These are phyloP conservation scores for Diaporthe citriasiana DNA, from an alignment of 2,329 filamentous ascomycete genomes.

Conservation along the genomic window DNA sequence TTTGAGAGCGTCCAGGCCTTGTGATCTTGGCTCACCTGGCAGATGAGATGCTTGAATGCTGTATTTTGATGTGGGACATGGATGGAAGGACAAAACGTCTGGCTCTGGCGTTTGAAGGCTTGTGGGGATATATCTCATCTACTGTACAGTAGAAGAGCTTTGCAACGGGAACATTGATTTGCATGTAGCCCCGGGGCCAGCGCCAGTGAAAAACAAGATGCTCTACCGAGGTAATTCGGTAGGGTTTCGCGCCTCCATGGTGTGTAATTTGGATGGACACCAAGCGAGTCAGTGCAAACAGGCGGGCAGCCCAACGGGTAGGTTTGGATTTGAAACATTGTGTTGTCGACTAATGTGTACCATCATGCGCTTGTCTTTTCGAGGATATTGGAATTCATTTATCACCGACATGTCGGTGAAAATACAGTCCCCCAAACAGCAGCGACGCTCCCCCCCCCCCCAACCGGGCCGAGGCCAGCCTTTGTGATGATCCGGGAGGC, in stretches of 20 bases:
- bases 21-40: conserved; percentile 49
- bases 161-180: neutral
- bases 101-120: conserved; percentile 20
- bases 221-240: neutral
- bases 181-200: neutral
- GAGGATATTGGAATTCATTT: neutral
- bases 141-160: neutral
- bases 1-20: conserved; percentile 75
- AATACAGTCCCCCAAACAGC: neutral
- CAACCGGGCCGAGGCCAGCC: neutral
- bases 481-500: neutral
- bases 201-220: neutral
- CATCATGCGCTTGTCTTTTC: conserved; percentile 2
- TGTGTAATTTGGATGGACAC: neutral
- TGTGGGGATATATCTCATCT: neutral
- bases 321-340: conserved; percentile 21
- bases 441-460: neutral
- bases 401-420: neutral
- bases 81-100: conserved; percentile 8
- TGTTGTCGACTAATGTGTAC: conserved; percentile 4
- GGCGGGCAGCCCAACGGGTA: conserved; percentile 9
- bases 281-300: conserved; percentile 5
- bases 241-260: conserved; percentile 1
- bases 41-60: conserved; percentile 17
- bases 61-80: conserved; percentile 1